Percentiles rank a stretch among this genome's conserved stretches.
These are phyloP conservation scores for Capsicum pubescens DNA, from an alignment of 257 asterid genomes.

Conservation along the genomic window DNA sequence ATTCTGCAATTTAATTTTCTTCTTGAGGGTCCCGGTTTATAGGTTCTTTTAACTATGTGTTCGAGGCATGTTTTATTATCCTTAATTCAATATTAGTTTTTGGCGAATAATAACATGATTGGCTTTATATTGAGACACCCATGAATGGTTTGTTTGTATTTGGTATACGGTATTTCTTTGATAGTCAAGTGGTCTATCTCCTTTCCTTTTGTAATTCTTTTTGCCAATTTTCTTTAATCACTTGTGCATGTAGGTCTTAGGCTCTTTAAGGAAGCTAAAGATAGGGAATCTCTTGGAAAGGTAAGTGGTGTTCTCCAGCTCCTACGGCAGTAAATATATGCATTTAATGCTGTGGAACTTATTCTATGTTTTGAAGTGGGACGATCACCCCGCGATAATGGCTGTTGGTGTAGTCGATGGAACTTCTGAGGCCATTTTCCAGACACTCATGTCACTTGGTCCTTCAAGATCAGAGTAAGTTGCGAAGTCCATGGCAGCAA, in stretches of 20 bases:
- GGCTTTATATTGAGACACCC: background rate
- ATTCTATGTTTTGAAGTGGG: conserved; percentile 61
- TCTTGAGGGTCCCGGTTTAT: conserved; percentile 9
- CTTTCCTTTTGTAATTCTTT: background rate
- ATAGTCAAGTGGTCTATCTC: conserved; percentile 12
- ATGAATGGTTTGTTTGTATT: background rate
- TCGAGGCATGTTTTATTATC: conserved; percentile 3
- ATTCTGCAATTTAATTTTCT: conserved; percentile 13
- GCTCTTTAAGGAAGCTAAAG: conserved; percentile 93
- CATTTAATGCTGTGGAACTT: conserved; percentile 23
- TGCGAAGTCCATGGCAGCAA: background rate
- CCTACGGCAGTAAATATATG: conserved; percentile 9
- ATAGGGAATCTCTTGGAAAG: conserved; percentile 71
- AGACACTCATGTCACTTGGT: conserved; percentile 95
- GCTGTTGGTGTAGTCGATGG: conserved; percentile 93
- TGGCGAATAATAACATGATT: background rate
- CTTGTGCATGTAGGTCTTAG: conserved; percentile 69
- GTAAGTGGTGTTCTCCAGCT: conserved; percentile 42
- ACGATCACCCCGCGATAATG: conserved; percentile 88
- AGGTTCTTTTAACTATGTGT: background rate
- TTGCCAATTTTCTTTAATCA: conserved; percentile 31
- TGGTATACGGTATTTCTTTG: conserved; percentile 1
- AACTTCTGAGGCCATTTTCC: conserved; percentile 90
- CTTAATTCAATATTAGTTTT: background rate
- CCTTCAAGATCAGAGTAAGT: conserved; percentile 96